These are phyloP conservation scores for Fusarium sp. DNA, from an alignment of 2,329 filamentous ascomycete species.

Conservation along the genomic window DNA sequence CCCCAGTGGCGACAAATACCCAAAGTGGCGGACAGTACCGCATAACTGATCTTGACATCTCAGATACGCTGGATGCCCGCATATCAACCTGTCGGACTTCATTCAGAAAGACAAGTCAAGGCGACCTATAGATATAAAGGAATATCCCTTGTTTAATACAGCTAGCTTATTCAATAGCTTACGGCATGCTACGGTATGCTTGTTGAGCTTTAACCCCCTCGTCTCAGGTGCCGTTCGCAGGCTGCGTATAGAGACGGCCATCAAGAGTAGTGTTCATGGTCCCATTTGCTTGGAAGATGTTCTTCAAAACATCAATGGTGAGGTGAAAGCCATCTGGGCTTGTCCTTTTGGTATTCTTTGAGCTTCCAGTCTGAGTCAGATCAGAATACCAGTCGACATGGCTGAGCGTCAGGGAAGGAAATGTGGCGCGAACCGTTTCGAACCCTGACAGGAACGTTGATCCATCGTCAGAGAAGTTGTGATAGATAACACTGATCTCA, in stretches of 20 bases:
- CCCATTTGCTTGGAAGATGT: constrained; percentile 22
- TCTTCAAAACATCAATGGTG: constrained; percentile 14
- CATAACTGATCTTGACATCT: too few species aligned
- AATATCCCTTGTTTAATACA: too few species aligned
- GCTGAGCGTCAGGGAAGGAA: not conserved
- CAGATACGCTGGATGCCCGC: too few species aligned
- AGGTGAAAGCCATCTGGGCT: constrained; percentile 11
- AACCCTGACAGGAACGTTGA: not conserved
- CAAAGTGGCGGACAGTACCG: too few species aligned
- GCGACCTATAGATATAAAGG: too few species aligned
- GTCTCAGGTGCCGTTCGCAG: not conserved
- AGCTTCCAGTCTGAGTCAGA: constrained; percentile 49
- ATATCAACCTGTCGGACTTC: too few species aligned
- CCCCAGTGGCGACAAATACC: too few species aligned
- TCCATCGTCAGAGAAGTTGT: constrained; percentile 13
- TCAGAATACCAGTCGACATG: constrained; percentile 55
- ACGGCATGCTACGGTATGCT: not conserved
- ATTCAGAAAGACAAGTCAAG: too few species aligned
- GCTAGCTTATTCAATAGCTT: not conserved
- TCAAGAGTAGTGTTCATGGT: constrained; percentile 12
- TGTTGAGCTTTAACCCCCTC: too few species aligned
- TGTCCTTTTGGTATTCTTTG: constrained; percentile 53
- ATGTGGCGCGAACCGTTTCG: constrained; percentile 12
- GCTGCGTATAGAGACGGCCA: not conserved
- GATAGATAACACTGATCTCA: not conserved